phyloP scores from a whole-genome alignment of 192 early-diverging fungal species.

The Phycomyces blakesleeanus region DNA sequence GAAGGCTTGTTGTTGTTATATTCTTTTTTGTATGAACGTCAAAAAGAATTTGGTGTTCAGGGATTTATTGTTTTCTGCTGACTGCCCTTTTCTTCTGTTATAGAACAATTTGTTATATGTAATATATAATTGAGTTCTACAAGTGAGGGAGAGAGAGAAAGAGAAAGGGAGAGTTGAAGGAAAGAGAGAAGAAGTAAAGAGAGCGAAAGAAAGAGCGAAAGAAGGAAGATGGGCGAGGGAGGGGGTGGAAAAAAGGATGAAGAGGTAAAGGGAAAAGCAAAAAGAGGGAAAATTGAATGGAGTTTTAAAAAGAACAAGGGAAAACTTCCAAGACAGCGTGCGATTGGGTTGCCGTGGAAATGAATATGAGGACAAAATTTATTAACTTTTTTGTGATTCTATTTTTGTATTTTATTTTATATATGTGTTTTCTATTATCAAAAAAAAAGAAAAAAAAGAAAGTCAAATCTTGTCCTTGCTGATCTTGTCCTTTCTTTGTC shows the following conservation, averaged over 20 bases:
- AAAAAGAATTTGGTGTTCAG: neutral
- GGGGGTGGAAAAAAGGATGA: neutral
- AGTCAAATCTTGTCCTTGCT: too few relatives aligned
- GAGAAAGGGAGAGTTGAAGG: neutral
- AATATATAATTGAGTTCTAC: too few relatives aligned
- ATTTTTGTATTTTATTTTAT: constrained; percentile 3
- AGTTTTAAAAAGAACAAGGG: constrained; percentile 7
- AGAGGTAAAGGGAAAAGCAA: neutral
- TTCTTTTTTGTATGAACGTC: neutral
- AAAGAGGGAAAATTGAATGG: neutral
- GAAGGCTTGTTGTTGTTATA: too few relatives aligned
- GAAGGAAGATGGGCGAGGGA: neutral
- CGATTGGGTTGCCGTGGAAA: neutral
- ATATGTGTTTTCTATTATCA: too few relatives aligned
- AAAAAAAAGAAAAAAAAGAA: too few relatives aligned
- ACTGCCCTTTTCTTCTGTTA: neutral
- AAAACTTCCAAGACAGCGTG: neutral
- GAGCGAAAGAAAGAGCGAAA: constrained; percentile 4
- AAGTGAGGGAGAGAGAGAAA: neutral
- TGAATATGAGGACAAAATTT: constrained; percentile 8
- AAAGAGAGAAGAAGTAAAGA: constrained; percentile 11
- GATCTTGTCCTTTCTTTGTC: too few relatives aligned
- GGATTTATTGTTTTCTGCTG: neutral
- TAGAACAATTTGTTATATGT: too few relatives aligned
- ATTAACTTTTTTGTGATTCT: neutral